These are phyloP conservation scores for Fusarium sp. DNA, from an alignment of 2,329 filamentous ascomycete genomes.

Conservation along the genomic window DNA sequence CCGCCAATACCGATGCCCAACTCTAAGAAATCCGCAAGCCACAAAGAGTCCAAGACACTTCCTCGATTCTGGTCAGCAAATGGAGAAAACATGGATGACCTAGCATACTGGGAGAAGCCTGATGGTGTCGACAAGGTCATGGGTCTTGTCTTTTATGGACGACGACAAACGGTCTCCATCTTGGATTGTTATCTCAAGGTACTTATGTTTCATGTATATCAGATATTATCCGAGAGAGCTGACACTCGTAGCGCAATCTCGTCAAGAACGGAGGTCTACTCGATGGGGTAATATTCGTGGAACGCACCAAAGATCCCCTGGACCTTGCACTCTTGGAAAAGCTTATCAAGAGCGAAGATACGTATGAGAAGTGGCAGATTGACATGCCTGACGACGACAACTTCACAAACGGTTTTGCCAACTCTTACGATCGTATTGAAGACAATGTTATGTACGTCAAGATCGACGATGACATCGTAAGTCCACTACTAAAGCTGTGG, in stretches of 20 bases:
- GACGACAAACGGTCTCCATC: conserved; percentile 57
- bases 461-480: conserved; percentile 54
- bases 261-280: conserved; percentile 58
- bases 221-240: not conserved
- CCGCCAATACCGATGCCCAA: not conserved
- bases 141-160: conserved; percentile 60
- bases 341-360: conserved; percentile 51
- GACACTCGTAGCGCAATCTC: conserved; percentile 53
- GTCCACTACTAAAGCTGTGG: conserved; percentile 6
- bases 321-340: conserved; percentile 56
- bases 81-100: conserved; percentile 28
- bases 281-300: conserved; percentile 59
- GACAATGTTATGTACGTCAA: conserved; percentile 58
- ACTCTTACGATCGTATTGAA: conserved; percentile 58
- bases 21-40: not conserved
- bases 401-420: conserved; percentile 48
- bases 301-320: conserved; percentile 53
- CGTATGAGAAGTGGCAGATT: conserved; percentile 54
- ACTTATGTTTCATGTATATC: not conserved
- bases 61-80: conserved; percentile 43
- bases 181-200: conserved; percentile 60
- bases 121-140: conserved; percentile 50
- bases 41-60: not conserved
- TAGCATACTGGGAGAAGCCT: conserved; percentile 37
- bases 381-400: conserved; percentile 48